A percentile compares a stretch with the other conserved stretches of the same genome.
Evolutionary conservation across 2,329 filamentous ascomycete genomes (phyloP).

Genomic region (Fusarium praegraminearum): DNA sequence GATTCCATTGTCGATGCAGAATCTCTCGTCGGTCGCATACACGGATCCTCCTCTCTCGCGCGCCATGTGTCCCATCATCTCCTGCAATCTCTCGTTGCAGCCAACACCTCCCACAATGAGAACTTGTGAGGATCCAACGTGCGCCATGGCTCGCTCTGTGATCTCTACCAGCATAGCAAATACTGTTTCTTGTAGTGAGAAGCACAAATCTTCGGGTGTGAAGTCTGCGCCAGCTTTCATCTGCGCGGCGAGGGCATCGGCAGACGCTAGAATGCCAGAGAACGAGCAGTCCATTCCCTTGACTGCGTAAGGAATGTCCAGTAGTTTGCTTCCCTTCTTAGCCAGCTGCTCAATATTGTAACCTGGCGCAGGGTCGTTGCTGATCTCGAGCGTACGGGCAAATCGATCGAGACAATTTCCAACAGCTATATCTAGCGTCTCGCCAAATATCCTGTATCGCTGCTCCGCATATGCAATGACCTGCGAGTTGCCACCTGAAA

Average conservation of each 20-base stretch:
- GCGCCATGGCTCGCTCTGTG: slow-evolving; percentile 97
- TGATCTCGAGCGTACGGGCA: slow-evolving; percentile 88
- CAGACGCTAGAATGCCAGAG: slow-evolving; percentile 86
- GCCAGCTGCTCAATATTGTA: slow-evolving; percentile 99
- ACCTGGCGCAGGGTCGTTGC: slow-evolving; percentile 95
- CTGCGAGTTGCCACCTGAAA: slow-evolving; percentile 95
- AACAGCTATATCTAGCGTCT: slow-evolving; percentile 96
- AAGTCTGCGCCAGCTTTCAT: slow-evolving; percentile 69
- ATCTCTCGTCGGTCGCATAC: slow-evolving; percentile 95
- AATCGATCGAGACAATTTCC: slow-evolving; percentile 98
- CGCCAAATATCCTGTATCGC: slow-evolving; percentile 96
- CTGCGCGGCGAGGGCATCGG: slow-evolving; percentile 82
- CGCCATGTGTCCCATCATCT: slow-evolving; percentile 99
- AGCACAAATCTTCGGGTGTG: slow-evolving; percentile 88
- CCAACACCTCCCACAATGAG: slow-evolving; percentile 96
- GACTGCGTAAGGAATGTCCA: slow-evolving; percentile 94
- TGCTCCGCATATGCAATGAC: slow-evolving; percentile 97
- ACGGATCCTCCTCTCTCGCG: slow-evolving; percentile 87
- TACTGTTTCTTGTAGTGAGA: slow-evolving; percentile 93
- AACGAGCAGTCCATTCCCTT: slow-evolving; percentile 99
- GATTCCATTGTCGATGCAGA: slow-evolving; percentile 99
- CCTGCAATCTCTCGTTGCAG: slow-evolving; percentile 91
- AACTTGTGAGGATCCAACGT: slow-evolving; percentile 91
- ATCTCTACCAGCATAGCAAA: slow-evolving; percentile 99
- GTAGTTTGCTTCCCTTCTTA: slow-evolving; percentile 75